Evolutionary conservation across 2,329 filamentous ascomycete genomes (phyloP).

Genomic region (Neonectria hederae): DNA sequence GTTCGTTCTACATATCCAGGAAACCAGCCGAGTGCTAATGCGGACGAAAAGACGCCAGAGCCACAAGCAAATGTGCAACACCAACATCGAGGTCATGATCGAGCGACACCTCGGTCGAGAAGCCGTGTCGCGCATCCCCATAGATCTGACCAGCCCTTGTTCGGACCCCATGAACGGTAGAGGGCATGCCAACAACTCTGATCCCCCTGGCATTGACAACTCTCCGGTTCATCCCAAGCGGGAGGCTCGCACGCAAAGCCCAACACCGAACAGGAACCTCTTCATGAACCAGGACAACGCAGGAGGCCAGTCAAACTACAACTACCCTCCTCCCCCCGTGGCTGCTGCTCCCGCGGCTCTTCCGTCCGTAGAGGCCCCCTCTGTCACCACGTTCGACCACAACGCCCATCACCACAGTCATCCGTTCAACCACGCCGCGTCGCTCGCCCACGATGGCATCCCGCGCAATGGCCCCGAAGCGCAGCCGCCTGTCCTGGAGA

Average conservation of each 20-base stretch:
- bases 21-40: not conserved
- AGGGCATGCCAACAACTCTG: not conserved
- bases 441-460: not conserved
- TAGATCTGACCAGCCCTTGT: not conserved
- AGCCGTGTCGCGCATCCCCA: not conserved
- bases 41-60: conserved; percentile 7
- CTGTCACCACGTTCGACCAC: not conserved
- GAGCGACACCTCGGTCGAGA: conserved; percentile 36
- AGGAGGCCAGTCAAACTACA: not conserved
- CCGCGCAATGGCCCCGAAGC: not conserved
- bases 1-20: conserved; percentile 5
- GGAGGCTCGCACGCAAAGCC: not conserved
- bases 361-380: not conserved
- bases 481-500: not conserved
- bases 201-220: not conserved
- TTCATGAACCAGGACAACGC: not conserved
- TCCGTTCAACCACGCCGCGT: not conserved
- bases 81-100: conserved; percentile 26
- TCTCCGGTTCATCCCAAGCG: not conserved
- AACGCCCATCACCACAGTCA: not conserved
- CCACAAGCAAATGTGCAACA: conserved; percentile 28
- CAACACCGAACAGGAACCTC: not conserved
- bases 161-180: not conserved
- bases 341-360: not conserved
- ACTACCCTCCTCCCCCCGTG: not conserved